Base-by-base conservation (phyloP, 768 basidiomycete species). In the Leucocoprinus birnbaumii region DNA sequence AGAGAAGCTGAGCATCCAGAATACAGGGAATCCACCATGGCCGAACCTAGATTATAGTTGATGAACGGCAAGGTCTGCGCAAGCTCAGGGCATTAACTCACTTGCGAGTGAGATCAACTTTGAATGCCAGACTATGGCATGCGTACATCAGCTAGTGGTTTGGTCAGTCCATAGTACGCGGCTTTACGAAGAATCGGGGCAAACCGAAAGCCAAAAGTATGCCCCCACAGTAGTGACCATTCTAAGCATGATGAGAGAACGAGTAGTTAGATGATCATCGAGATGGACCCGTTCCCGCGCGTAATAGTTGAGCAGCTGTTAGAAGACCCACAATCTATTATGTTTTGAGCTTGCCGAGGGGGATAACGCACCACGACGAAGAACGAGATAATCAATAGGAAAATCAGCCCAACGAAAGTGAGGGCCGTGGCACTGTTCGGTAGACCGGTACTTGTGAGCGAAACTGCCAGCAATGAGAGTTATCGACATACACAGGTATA, bases 1-100 rank as follows among this genome's bases (percentile, higher is more conserved):
- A 50, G 76, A 49, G 75, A 77, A 88, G 58, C 81, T 82, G 58
- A 87, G 70, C 83, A 87, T 85, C 87, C 87, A 89, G 60, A 84
- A 85, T 27, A 87, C 67, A 44, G 87, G 62, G 61, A 88, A 85
- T 0, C 86, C 87, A 0, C 62, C 65, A 47, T 61, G 60, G 18
- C 80, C 81, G 56, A 79, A 85, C n/a, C n/a, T n/a, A n/a, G n/a
- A n/a, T n/a, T n/a, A n/a, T n/a, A n/a, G n/a, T n/a, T n/a, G n/a
- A n/a, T n/a, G n/a, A n/a, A n/a, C n/a, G n/a, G n/a, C n/a, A n/a
- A n/a, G n/a, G n/a, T n/a, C n/a, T n/a, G n/a, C n/a, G n/a, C n/a
- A n/a, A n/a, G n/a, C n/a, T n/a, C n/a, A n/a, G n/a, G n/a, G n/a
- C n/a, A n/a, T n/a, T n/a, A n/a, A n/a, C n/a, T n/a, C n/a, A n/a